Evolutionary conservation across 352 stramenopile genomes (phyloP).

Genomic region (Phytophthora podocarpi): DNA sequence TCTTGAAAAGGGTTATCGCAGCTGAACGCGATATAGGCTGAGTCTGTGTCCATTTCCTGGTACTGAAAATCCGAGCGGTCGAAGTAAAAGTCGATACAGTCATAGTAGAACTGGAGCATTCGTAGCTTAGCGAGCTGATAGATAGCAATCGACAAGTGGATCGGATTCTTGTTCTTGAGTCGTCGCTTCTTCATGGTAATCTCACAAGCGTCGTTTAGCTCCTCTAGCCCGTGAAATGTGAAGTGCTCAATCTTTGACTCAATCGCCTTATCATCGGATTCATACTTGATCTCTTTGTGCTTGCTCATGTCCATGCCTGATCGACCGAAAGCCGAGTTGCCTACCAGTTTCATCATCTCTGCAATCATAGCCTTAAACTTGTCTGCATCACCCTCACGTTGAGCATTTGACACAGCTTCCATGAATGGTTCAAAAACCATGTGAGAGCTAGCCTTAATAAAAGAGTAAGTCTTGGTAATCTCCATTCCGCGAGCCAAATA

Average conservation of each 20-base stretch:
- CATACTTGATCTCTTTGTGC: constrained; percentile 6
- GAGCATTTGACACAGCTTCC: constrained; percentile 31
- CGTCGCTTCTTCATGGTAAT: not conserved
- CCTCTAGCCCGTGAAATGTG: not conserved
- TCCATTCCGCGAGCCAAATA: not conserved
- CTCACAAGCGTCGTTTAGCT: constrained; percentile 6
- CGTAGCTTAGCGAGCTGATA: constrained; percentile 12
- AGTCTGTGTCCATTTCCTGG: too few relatives aligned
- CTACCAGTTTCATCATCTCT: constrained; percentile 5
- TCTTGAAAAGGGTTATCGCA: constrained; percentile 1
- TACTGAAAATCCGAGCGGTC: too few relatives aligned
- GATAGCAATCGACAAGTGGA: constrained; percentile 1
- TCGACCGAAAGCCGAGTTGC: constrained; percentile 2
- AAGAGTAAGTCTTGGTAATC: not conserved
- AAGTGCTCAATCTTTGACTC: not conserved
- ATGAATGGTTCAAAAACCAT: constrained; percentile 22
- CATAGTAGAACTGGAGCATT: constrained; percentile 6
- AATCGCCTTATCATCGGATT: not conserved
- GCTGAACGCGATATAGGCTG: too few relatives aligned
- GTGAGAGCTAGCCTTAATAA: not conserved
- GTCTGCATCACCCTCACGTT: constrained; percentile 29
- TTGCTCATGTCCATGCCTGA: constrained; percentile 3
- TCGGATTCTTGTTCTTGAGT: not conserved
- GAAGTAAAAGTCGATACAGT: too few relatives aligned
- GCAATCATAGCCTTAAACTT: constrained; percentile 14